Evolutionary conservation across 805 yeast species (phyloP).

Genomic region (Zygoascus tannicola): DNA sequence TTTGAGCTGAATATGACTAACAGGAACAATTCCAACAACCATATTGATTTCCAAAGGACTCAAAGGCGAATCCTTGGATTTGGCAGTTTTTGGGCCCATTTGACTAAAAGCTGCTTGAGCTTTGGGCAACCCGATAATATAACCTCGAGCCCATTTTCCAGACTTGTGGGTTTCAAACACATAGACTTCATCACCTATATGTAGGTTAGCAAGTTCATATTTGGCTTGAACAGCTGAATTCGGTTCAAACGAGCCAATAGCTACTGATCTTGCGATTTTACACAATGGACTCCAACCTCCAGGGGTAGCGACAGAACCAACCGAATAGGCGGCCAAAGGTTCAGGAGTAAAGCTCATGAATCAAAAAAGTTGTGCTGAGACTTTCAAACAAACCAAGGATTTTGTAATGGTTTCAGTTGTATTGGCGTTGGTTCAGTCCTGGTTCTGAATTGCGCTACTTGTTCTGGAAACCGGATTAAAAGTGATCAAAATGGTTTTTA

Average conservation of each 20-base stretch:
- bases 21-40: slow-evolving; percentile 23
- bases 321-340: neutral
- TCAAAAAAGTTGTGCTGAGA: too few species aligned
- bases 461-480: too few species aligned
- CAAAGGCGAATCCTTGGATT: slow-evolving; percentile 23
- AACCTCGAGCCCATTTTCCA: slow-evolving; percentile 72
- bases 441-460: too few species aligned
- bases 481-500: too few species aligned
- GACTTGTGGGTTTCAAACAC: slow-evolving; percentile 51
- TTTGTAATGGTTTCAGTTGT: too few species aligned
- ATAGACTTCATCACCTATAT: slow-evolving; percentile 63
- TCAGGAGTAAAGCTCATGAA: too few species aligned
- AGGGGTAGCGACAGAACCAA: neutral
- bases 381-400: too few species aligned
- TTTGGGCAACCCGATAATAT: slow-evolving; percentile 51
- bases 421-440: too few species aligned
- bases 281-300: slow-evolving; percentile 42
- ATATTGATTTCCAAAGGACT: slow-evolving; percentile 19
- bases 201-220: slow-evolving; percentile 19
- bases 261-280: slow-evolving; percentile 21
- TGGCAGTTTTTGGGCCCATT: slow-evolving; percentile 24
- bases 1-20: slow-evolving; percentile 15
- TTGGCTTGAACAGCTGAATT: slow-evolving; percentile 37
- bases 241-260: slow-evolving; percentile 24
- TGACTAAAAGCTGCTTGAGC: slow-evolving; percentile 20